Percentiles rank a stretch among this genome's conserved stretches.
Conservation (phyloP, 352 stramenopile species). For the Phytophthora brassicae region DNA sequence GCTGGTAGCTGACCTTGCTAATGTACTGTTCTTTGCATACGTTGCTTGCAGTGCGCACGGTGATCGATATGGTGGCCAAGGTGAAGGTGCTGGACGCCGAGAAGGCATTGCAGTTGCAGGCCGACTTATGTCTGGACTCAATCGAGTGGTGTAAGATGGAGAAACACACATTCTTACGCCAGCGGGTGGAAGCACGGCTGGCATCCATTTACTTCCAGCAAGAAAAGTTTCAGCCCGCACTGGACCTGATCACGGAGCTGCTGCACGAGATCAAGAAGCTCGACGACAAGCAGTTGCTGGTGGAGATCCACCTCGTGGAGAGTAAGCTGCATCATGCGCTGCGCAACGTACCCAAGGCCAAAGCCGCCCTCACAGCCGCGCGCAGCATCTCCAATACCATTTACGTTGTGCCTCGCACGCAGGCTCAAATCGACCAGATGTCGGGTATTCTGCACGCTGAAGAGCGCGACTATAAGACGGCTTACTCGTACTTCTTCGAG, state of each 20-base stretch:
- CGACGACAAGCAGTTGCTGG: conserved; percentile 99
- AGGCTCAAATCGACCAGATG: conserved; percentile 97
- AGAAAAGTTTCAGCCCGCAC: conserved; percentile 90
- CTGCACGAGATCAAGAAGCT: conserved; percentile 98
- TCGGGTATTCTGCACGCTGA: conserved; percentile 97
- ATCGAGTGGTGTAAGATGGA: conserved; percentile 94
- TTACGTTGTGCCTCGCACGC: conserved; percentile 95
- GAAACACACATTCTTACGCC: conserved; percentile 97
- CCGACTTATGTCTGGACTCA: conserved; percentile 94
- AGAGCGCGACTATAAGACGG: conserved; percentile 99
- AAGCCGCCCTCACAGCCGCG: conserved; percentile 95
- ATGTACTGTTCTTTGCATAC: not conserved
- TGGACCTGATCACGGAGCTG: conserved; percentile 94
- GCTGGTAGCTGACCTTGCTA: not conserved
- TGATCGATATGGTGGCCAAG: conserved; percentile 97
- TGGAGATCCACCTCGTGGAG: conserved; percentile 99
- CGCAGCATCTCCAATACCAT: conserved; percentile 98
- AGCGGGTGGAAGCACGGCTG: conserved; percentile 96
- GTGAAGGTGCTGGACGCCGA: conserved; percentile 86
- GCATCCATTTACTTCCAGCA: conserved; percentile 91
- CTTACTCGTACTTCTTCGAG: conserved; percentile 99
- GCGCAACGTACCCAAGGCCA: conserved; percentile 96
- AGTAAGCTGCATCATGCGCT: conserved; percentile 97
- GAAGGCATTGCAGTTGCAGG: conserved; percentile 93
- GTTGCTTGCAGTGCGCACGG: conserved; percentile 87